phyloP scores from a whole-genome alignment of 2,329 filamentous ascomycete species.

The Neofusicoccum ribis region DNA sequence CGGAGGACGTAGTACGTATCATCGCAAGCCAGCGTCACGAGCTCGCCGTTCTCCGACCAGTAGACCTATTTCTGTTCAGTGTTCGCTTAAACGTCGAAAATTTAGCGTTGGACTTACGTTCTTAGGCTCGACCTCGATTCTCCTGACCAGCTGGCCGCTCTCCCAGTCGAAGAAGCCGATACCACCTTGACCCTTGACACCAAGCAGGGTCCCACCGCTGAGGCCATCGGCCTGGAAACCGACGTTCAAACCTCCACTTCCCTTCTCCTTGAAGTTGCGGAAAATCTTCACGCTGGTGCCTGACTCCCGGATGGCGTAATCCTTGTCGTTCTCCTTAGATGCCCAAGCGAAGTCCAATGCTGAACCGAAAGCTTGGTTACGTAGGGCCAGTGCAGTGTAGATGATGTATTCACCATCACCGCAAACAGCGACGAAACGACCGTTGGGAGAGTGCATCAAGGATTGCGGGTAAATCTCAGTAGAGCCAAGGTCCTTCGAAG shows the following conservation, averaged over 20 bases:
- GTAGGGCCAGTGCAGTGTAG: conserved; percentile 92
- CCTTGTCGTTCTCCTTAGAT: conserved; percentile 95
- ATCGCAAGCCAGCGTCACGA: conserved; percentile 89
- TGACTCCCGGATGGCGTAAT: conserved; percentile 96
- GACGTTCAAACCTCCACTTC: conserved; percentile 78
- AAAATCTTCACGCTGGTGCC: conserved; percentile 93
- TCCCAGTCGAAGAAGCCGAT: conserved; percentile 98
- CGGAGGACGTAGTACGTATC: conserved; percentile 93
- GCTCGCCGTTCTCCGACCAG: conserved; percentile 95
- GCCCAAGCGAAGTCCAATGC: conserved; percentile 97
- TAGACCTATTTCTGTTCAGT: conserved; percentile 62
- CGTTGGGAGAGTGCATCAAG: conserved; percentile 92
- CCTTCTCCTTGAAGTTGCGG: conserved; percentile 95
- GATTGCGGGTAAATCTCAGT: conserved; percentile 98
- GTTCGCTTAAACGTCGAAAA: not conserved
- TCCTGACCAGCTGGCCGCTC: conserved; percentile 80
- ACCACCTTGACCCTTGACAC: conserved; percentile 91
- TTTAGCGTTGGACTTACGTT: conserved; percentile 44
- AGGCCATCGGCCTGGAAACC: conserved; percentile 94
- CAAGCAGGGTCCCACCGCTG: conserved; percentile 83
- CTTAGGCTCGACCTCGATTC: conserved; percentile 78
- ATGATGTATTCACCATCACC: conserved; percentile 99
- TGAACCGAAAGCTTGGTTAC: conserved; percentile 96
- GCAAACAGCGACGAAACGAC: conserved; percentile 83
- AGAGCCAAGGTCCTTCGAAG: conserved; percentile 91